Evolutionary conservation across 495 filamentous ascomycete species (phyloP).

Genomic region (Hypoxylon intermedium): DNA sequence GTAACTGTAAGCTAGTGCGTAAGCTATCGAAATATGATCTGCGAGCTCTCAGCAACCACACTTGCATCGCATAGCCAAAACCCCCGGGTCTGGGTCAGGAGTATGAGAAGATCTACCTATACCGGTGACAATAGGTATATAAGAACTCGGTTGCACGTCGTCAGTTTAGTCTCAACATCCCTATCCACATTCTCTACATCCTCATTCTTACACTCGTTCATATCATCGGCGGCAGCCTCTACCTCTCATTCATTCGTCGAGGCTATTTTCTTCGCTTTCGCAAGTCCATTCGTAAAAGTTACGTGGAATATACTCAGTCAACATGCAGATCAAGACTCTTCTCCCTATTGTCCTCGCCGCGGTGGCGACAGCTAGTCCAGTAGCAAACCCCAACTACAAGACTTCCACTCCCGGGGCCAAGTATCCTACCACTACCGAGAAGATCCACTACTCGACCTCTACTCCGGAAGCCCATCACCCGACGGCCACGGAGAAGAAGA

Average conservation of each 20-base stretch:
- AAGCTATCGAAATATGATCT: constrained; percentile 34
- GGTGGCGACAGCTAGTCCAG: constrained; percentile 32
- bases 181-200: constrained; percentile 1
- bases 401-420: constrained; percentile 7
- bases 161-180: constrained; percentile 2
- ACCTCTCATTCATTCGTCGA: not conserved
- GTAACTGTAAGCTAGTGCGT: constrained; percentile 13
- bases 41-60: constrained; percentile 10
- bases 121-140: constrained; percentile 11
- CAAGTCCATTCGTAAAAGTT: not conserved
- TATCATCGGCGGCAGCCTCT: not conserved
- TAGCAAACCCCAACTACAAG: constrained; percentile 24
- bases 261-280: no score
- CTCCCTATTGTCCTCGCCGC: constrained; percentile 32
- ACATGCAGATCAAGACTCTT: constrained; percentile 37
- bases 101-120: not conserved
- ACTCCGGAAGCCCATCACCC: not conserved
- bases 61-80: constrained; percentile 1
- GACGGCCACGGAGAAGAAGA: not conserved
- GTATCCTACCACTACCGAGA: constrained; percentile 11
- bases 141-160: constrained; percentile 12
- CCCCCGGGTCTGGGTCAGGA: constrained; percentile 5
- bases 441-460: constrained; percentile 2
- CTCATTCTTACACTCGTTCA: not conserved
- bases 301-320: not conserved